Base-by-base conservation (phyloP, 306 rosid species). In the Crataegus laevigata region DNA sequence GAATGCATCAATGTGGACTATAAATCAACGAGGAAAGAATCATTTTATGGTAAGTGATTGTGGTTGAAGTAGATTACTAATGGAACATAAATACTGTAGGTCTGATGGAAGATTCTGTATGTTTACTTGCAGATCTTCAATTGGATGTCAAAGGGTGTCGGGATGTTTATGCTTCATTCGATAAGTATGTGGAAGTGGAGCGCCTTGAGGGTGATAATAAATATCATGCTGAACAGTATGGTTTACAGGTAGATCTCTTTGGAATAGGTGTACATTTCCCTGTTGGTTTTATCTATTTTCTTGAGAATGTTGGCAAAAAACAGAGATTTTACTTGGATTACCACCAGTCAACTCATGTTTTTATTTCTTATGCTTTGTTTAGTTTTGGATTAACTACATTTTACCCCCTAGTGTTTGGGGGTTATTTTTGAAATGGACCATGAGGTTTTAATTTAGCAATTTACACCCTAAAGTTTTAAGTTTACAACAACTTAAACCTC, bases 91-190 rank as follows among this genome's bases (percentile, higher is more conserved):
- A 22, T 54, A 62, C 66, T 52, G 13, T 60, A 54, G 42, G 71
- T 55, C 76, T 83, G 66, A 74, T 74, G 47, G 25, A 42, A 66
- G 17, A 28, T 38, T 40, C 75, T 40, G 10, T 69, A 51, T 57
- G 57, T 50, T 30, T 68, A 57, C 42, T 70, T 59, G 77, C 74
- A 94, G 98, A 94, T 73, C 97, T 94, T 78, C 97, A 94, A 79
- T 96, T 94, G 36, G 97, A 94, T 85, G 98, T 94, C 62, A 91
- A 94, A 85, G 98, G 98, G 29, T 94, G 98, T 77, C 81, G 81
- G 52, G 93, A 94, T 83, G 98, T 94, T 73, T 94, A 91, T 82
- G 98, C 90, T 67, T 94, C 98, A 54, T 94, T 94, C 77, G 94
- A 94, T 76, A 94, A 94, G 83, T 94, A 89, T 66, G 97, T 94